Percentiles rank a stretch among this genome's conserved stretches.
These are phyloP conservation scores for Saprolegnia parasitica DNA, from an alignment of 352 stramenopile genomes.

Conservation along the genomic window DNA sequence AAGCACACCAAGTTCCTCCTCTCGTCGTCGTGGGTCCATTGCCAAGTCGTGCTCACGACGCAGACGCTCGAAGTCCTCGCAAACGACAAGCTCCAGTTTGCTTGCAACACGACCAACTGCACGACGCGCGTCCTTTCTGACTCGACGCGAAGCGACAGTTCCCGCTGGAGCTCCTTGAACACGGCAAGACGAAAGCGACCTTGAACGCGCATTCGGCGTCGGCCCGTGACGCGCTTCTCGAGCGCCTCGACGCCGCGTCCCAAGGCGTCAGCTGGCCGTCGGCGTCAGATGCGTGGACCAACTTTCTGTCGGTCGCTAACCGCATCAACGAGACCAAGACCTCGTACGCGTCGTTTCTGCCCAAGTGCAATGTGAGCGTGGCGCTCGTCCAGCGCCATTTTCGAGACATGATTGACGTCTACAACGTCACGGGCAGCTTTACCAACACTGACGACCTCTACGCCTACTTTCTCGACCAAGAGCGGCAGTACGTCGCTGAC, in stretches of 20 bases:
- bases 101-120: not conserved
- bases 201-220: slow-evolving; percentile 2
- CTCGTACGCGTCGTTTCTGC: not conserved
- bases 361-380: not conserved
- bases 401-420: slow-evolving; percentile 19
- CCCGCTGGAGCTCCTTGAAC: not conserved
- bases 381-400: slow-evolving; percentile 6
- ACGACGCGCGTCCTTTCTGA: not conserved
- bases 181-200: not conserved
- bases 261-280: not conserved
- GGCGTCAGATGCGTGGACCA: not conserved
- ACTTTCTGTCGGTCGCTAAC: slow-evolving; percentile 5
- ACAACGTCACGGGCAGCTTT: not conserved
- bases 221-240: not conserved
- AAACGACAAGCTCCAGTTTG: slow-evolving; percentile 9
- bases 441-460: slow-evolving; percentile 1
- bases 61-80: not conserved
- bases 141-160: not conserved
- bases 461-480: not conserved
- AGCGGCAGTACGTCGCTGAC: not conserved
- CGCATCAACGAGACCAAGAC: slow-evolving; percentile 15
- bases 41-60: slow-evolving; percentile 4
- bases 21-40: not conserved
- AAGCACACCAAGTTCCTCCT: not conserved
- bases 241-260: not conserved